phyloP scores from a whole-genome alignment of 257 asterid genomes.

The Solanum pennellii region DNA sequence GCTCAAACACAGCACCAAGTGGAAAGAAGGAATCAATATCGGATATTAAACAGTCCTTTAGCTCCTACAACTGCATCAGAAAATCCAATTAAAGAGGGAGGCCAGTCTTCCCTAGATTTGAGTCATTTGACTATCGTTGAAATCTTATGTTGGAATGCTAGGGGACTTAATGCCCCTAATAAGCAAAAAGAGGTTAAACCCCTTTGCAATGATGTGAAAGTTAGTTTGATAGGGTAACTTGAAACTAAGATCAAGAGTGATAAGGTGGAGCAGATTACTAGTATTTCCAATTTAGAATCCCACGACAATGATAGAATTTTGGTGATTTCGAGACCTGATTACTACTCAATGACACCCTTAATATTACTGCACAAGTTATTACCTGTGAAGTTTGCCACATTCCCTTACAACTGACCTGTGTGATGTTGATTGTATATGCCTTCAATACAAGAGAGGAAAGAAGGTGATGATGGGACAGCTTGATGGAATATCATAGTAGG shows the following conservation, averaged over 20 bases:
- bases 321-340: background rate
- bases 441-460: background rate
- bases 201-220: background rate
- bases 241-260: background rate
- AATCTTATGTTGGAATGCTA: too few relatives aligned
- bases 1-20: background rate
- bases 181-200: background rate
- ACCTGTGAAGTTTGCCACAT: background rate
- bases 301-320: background rate
- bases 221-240: background rate
- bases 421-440: background rate
- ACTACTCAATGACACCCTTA: background rate
- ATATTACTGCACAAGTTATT: background rate
- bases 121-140: background rate
- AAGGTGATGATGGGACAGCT: too few relatives aligned
- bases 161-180: background rate
- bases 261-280: background rate
- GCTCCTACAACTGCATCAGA: background rate
- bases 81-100: background rate
- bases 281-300: background rate
- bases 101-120: background rate
- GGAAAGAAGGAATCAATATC: background rate
- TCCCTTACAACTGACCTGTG: background rate
- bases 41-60: background rate
- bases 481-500: too few relatives aligned